These are phyloP conservation scores for Lactuca sativa DNA, from an alignment of 129 eudicot species.

Conservation along the genomic window DNA sequence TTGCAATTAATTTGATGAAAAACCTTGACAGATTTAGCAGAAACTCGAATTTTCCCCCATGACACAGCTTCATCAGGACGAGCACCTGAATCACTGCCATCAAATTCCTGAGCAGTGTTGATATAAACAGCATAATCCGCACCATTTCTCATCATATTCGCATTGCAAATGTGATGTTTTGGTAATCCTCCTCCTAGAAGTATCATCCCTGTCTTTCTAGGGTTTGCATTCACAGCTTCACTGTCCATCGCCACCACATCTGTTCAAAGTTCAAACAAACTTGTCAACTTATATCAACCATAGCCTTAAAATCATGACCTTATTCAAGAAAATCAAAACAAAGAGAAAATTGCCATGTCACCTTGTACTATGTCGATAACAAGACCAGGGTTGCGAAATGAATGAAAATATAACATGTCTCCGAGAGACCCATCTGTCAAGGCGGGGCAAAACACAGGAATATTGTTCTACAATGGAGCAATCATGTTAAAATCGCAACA, in stretches of 20 bases:
- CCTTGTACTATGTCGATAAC: constrained; percentile 88
- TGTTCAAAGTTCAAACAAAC: constrained; percentile 20
- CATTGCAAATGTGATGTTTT: constrained; percentile 94
- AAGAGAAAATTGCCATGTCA: constrained; percentile 25
- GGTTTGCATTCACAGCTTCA: constrained; percentile 84
- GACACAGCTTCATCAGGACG: constrained; percentile 97
- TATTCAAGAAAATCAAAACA: constrained; percentile 8
- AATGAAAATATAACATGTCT: constrained; percentile 93
- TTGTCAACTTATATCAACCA: background rate
- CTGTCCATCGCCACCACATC: constrained; percentile 75
- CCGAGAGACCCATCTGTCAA: constrained; percentile 95
- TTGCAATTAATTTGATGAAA: background rate
- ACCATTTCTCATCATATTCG: constrained; percentile 99
- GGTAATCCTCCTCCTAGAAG: constrained; percentile 98
- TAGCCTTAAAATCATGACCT: background rate
- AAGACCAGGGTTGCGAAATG: constrained; percentile 73
- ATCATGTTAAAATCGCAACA: background rate
- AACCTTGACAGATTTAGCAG: constrained; percentile 96
- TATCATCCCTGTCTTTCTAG: constrained; percentile 87
- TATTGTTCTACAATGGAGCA: constrained; percentile 52
- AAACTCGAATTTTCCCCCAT: constrained; percentile 87
- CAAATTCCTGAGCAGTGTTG: constrained; percentile 93
- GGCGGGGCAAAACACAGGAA: constrained; percentile 87
- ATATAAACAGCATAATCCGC: constrained; percentile 89
- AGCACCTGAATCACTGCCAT: constrained; percentile 98